Base-by-base conservation (phyloP, 768 basidiomycete species). In the Phaeotremella skinneri region DNA sequence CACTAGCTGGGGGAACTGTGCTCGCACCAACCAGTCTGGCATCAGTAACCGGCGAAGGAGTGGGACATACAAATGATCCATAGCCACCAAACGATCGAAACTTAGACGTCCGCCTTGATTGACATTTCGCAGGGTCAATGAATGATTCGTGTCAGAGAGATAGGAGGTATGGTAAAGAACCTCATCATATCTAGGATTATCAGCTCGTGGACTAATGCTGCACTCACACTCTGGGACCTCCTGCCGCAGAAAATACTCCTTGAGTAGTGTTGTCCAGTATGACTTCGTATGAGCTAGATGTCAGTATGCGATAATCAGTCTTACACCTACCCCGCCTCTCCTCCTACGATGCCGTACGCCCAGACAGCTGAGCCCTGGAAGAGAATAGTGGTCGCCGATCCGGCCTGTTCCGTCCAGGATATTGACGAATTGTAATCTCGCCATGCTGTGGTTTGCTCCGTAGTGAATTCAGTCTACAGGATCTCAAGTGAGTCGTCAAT, bases 391-490 rank as follows among this genome's bases (percentile, higher is more conserved):
- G 58, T 73, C n/a, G 60, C 49, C 29, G 66, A 61, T 32, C 55
- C 42, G 20, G 58, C 54, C 37, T 63, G 60, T 34, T 63, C 62
- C 16, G 71, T 73, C 68, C 68, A 73, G 20, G 68, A 68, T 31
- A 68, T 59, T 7, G 58, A 61, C 2, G 39, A 29, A 41, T 68
- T 66, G 34, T 37, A 73, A 49, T 65, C 34, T 20, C 57, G 55
- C 0, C 29, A 21, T 2, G 55, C 21, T 1, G 56, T 62, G 3
- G 53, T 51, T 7, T 43, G 27, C 53, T 65, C 61, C 11, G 34
- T 53, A 25, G 59, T 52, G 23, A 59, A 56, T 37, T 69, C 50
- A 4, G 58, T 58, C 67, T 69, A 21, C 26, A 27, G 16, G 39
- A 58, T 14, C 31, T 30, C 56, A 56, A 14, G 21, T 20, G 25